These are phyloP conservation scores for Pseudogymnoascus sp. DNA, from an alignment of 2,329 filamentous ascomycete species.

Conservation along the genomic window DNA sequence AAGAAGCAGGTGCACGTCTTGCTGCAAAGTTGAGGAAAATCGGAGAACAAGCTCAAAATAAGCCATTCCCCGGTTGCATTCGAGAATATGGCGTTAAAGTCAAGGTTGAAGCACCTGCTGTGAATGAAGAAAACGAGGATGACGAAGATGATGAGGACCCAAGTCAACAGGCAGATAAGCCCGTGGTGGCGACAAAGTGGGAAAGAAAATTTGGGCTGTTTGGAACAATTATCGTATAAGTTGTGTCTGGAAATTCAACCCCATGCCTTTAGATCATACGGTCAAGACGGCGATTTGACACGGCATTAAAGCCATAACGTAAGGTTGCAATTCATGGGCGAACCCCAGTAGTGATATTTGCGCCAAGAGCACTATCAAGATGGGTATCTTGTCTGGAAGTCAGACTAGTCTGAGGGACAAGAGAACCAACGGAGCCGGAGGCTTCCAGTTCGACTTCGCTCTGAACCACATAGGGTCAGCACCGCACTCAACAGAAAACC, in stretches of 20 bases:
- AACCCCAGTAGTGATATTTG: background rate
- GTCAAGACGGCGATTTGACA: background rate
- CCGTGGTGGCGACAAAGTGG: slow-evolving; percentile 44
- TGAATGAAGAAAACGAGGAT: background rate
- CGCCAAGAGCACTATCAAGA: no score
- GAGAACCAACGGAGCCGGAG: background rate
- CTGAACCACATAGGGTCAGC: background rate
- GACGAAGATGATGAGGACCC: background rate
- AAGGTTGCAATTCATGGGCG: background rate
- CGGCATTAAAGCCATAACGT: background rate
- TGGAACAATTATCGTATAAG: slow-evolving; percentile 49
- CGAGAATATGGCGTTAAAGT: slow-evolving; percentile 58
- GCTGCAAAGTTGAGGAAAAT: slow-evolving; percentile 21
- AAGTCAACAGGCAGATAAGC: slow-evolving; percentile 32
- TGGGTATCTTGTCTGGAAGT: background rate
- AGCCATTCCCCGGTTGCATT: slow-evolving; percentile 62
- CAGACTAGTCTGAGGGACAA: background rate
- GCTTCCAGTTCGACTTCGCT: background rate
- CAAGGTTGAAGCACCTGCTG: slow-evolving; percentile 28
- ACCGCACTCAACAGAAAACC: background rate
- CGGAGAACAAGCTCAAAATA: slow-evolving; percentile 37
- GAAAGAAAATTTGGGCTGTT: slow-evolving; percentile 56
- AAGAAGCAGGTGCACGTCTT: slow-evolving; percentile 19
- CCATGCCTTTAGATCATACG: background rate
- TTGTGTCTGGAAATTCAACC: background rate